phyloP scores from a whole-genome alignment of 2,329 filamentous ascomycete genomes.

The Penicillium sp. region DNA sequence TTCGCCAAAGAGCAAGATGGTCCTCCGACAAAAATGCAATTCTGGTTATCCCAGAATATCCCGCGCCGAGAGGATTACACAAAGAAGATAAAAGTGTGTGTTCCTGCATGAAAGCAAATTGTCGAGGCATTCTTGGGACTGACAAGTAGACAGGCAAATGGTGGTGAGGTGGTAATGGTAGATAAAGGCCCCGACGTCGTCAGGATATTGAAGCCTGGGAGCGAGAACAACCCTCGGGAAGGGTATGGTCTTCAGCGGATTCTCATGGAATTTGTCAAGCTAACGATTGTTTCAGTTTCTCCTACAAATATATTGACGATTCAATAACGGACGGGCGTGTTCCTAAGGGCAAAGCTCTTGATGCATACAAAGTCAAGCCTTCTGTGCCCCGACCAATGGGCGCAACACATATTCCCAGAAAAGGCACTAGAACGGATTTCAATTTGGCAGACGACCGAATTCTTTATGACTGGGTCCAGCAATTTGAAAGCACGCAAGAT shows the following conservation, averaged over 20 bases:
- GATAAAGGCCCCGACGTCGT: conserved; percentile 57
- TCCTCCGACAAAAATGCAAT: conserved; percentile 36
- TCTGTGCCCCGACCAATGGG: conserved; percentile 45
- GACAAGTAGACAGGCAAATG: conserved; percentile 45
- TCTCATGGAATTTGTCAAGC: conserved; percentile 1
- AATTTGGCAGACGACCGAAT: conserved; percentile 46
- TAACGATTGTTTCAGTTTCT: conserved; percentile 41
- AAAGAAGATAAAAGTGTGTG: conserved; percentile 47
- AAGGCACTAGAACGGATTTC: conserved; percentile 33
- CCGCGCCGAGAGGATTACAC: conserved; percentile 51
- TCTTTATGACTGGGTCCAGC: conserved; percentile 46
- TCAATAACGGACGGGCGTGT: conserved; percentile 52
- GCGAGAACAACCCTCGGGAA: conserved; percentile 49
- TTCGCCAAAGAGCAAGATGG: conserved; percentile 45
- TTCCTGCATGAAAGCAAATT: not conserved
- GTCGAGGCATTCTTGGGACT: not conserved
- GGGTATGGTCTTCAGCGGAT: conserved; percentile 36
- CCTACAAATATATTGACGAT: conserved; percentile 57
- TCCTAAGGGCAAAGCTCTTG: conserved; percentile 40
- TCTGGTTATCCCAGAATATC: conserved; percentile 58
- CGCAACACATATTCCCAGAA: conserved; percentile 38
- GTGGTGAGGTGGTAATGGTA: conserved; percentile 52
- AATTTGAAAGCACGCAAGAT: conserved; percentile 30
- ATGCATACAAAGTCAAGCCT: conserved; percentile 49
- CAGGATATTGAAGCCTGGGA: conserved; percentile 58